These are phyloP conservation scores for Parmales sp. DNA, from an alignment of 108 stramenopile species.

Conservation along the genomic window DNA sequence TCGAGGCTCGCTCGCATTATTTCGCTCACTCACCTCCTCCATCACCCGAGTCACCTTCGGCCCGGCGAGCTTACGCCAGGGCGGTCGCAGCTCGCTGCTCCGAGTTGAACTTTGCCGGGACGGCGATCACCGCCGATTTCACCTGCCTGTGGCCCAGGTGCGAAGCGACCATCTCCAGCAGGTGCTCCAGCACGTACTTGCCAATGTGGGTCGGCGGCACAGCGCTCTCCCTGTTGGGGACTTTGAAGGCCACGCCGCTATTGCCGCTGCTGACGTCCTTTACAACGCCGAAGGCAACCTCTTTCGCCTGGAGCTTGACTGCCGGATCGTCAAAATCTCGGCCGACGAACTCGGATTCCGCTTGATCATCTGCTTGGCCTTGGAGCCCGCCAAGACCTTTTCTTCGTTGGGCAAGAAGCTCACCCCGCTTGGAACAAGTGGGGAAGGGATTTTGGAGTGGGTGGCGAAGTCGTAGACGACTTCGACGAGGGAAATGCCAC, in stretches of 20 bases:
- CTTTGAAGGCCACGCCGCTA: too few relatives aligned
- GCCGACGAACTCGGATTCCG: conserved; percentile 26
- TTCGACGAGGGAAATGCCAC: conserved; percentile 20
- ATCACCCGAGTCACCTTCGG: conserved; percentile 67
- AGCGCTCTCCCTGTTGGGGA: too few relatives aligned
- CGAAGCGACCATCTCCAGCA: conserved; percentile 48
- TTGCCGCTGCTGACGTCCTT: too few relatives aligned
- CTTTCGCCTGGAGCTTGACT: conserved; percentile 23
- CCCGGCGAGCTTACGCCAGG: conserved; percentile 64
- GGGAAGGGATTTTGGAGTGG: neutral
- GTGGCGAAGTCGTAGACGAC: conserved; percentile 20
- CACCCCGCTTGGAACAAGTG: conserved; percentile 11
- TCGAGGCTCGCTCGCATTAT: too few relatives aligned
- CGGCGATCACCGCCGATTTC: conserved; percentile 81
- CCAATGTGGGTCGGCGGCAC: too few relatives aligned
- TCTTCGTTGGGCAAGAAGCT: conserved; percentile 24
- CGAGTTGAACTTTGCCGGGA: conserved; percentile 88
- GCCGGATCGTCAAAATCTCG: conserved; percentile 1
- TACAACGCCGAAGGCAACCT: conserved; percentile 30
- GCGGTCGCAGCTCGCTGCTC: conserved; percentile 68
- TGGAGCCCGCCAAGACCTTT: conserved; percentile 24
- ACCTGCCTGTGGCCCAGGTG: conserved; percentile 82
- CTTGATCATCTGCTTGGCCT: conserved; percentile 20
- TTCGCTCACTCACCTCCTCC: too few relatives aligned
- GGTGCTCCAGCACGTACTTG: conserved; percentile 27